These are phyloP conservation scores for Mentha longifolia DNA, from an alignment of 257 asterid species.

Conservation along the genomic window DNA sequence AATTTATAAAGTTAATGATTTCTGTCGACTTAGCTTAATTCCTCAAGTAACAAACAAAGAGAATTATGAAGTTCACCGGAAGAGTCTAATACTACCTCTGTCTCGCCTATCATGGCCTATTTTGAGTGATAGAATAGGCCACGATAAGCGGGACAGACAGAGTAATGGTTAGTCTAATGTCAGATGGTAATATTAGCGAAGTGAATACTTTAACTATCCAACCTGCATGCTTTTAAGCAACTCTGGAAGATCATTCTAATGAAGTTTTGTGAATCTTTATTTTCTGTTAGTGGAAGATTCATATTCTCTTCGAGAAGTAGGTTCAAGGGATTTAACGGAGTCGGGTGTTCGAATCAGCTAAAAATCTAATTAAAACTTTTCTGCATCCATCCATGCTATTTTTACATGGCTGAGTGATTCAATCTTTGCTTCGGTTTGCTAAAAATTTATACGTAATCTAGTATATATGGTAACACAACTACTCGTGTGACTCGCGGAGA, in stretches of 20 bases:
- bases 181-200: not conserved
- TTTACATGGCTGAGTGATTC: not conserved
- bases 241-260: not conserved
- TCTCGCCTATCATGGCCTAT: no score
- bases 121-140: no score
- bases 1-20: not conserved
- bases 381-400: conserved; percentile 12
- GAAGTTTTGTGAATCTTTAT: not conserved
- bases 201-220: conserved; percentile 16
- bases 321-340: not conserved
- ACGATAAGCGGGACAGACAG: no score
- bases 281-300: conserved; percentile 10
- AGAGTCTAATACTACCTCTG: not conserved
- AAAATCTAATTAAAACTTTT: not conserved
- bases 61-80: conserved; percentile 12
- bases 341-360: not conserved
- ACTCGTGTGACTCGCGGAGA: no score
- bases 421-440: not conserved
- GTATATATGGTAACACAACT: no score
- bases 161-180: not conserved
- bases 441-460: not conserved
- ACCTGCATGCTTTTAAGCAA: conserved; percentile 1
- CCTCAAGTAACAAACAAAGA: not conserved
- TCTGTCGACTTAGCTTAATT: conserved; percentile 12
- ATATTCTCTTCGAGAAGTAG: conserved; percentile 5